phyloP scores from a whole-genome alignment of 306 rosid genomes.

The Carpinus fangiana region DNA sequence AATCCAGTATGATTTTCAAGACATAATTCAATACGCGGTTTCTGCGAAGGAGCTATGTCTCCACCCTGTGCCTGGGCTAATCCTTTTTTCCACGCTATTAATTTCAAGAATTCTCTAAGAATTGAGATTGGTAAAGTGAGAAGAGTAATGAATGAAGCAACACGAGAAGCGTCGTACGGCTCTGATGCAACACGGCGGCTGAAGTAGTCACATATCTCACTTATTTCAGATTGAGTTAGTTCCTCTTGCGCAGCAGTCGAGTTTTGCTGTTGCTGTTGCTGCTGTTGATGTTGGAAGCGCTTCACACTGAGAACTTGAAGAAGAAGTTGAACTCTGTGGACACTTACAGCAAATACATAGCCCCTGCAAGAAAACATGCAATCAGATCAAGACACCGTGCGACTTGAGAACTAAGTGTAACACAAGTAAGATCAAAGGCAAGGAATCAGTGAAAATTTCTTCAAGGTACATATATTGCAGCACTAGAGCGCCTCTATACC shows the following conservation, averaged over 20 bases:
- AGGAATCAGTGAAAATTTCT: not conserved
- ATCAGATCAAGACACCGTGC: slow-evolving; percentile 15
- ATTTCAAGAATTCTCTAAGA: slow-evolving; percentile 88
- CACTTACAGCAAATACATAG: slow-evolving; percentile 98
- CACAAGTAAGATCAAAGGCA: not conserved
- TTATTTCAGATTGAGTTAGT: slow-evolving; percentile 77
- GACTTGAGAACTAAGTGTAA: not conserved
- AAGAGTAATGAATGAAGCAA: slow-evolving; percentile 97
- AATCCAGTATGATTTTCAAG: slow-evolving; percentile 95
- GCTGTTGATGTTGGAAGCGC: slow-evolving; percentile 90
- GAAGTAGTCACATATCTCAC: slow-evolving; percentile 96
- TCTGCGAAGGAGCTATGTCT: slow-evolving; percentile 83
- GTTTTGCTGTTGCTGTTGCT: slow-evolving; percentile 80
- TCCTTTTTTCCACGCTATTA: slow-evolving; percentile 97
- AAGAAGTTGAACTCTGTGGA: slow-evolving; percentile 97
- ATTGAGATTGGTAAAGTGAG: slow-evolving; percentile 93
- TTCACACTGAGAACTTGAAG: slow-evolving; percentile 98
- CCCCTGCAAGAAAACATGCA: slow-evolving; percentile 64
- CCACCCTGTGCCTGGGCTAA: slow-evolving; percentile 82
- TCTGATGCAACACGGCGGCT: slow-evolving; percentile 99
- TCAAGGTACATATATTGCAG: not conserved
- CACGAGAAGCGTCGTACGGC: slow-evolving; percentile 99
- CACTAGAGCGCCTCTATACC: not conserved
- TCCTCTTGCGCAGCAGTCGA: slow-evolving; percentile 80
- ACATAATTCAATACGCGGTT: slow-evolving; percentile 92